Conservation (phyloP, 352 stramenopile species). For the Phytophthora nicotianae region DNA sequence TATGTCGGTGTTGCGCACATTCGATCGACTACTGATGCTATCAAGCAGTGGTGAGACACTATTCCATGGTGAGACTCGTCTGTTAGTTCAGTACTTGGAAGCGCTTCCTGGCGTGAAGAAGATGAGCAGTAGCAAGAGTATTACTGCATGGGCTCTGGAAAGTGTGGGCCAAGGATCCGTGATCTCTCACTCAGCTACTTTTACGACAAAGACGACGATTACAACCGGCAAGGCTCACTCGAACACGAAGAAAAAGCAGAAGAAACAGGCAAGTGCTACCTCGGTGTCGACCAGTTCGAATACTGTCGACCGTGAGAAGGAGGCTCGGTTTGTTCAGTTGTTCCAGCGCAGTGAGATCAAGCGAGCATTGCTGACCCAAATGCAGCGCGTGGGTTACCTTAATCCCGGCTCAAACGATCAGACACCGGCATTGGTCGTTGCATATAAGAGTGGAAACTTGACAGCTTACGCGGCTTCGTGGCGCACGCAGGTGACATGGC, state of each 20-base stretch:
- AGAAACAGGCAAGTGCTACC: constrained; percentile 11
- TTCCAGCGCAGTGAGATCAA: constrained; percentile 34
- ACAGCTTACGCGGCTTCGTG: constrained; percentile 19
- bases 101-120: constrained; percentile 27
- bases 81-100: constrained; percentile 30
- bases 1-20: constrained; percentile 17
- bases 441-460: constrained; percentile 18
- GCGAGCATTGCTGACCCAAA: constrained; percentile 21
- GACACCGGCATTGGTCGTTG: constrained; percentile 14
- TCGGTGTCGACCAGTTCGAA: constrained; percentile 12
- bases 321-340: constrained; percentile 27
- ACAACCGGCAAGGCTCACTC: constrained; percentile 9
- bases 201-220: constrained; percentile 14
- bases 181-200: background rate
- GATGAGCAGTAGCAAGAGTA: constrained; percentile 18
- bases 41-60: constrained; percentile 28
- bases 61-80: constrained; percentile 27
- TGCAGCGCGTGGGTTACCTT: constrained; percentile 30
- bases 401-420: constrained; percentile 16
- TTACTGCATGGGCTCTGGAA: constrained; percentile 33
- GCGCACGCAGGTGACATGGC: constrained; percentile 24
- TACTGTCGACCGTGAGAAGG: constrained; percentile 12
- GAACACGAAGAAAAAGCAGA: constrained; percentile 30
- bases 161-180: constrained; percentile 14
- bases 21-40: constrained; percentile 32